phyloP scores from a whole-genome alignment of 108 stramenopile species.

The Fragilariopsis cylindrus region DNA sequence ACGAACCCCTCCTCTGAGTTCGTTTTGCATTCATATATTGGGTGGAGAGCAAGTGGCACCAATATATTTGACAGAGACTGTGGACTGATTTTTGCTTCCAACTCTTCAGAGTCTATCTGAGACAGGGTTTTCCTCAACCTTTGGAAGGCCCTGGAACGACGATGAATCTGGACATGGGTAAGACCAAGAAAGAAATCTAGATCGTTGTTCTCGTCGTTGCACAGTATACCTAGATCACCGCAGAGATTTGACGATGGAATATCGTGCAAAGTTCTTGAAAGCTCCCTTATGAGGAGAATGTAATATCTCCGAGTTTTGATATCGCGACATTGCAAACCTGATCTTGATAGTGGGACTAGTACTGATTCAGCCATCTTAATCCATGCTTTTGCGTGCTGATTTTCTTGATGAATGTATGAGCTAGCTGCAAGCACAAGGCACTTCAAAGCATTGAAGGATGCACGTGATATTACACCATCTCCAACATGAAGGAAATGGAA shows the following conservation, averaged over 20 bases:
- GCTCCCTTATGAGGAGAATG: slow-evolving; percentile 63
- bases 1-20: slow-evolving; percentile 73
- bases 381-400: slow-evolving; percentile 43
- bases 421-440: slow-evolving; percentile 51
- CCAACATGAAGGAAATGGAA: slow-evolving; percentile 70
- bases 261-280: slow-evolving; percentile 44
- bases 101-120: slow-evolving; percentile 15
- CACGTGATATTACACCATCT: slow-evolving; percentile 79
- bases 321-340: slow-evolving; percentile 53
- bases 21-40: slow-evolving; percentile 79
- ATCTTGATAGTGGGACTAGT: slow-evolving; percentile 58
- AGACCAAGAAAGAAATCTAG: slow-evolving; percentile 94
- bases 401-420: slow-evolving; percentile 18
- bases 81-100: slow-evolving; percentile 36
- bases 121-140: slow-evolving; percentile 65
- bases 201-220: slow-evolving; percentile 81
- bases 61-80: slow-evolving; percentile 74
- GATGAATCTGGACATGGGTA: slow-evolving; percentile 95
- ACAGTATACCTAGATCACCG: slow-evolving; percentile 69
- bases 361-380: slow-evolving; percentile 63
- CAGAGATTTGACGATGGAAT: slow-evolving; percentile 58
- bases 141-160: slow-evolving; percentile 81
- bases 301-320: slow-evolving; percentile 52
- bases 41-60: slow-evolving; percentile 86
- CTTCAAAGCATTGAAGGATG: slow-evolving; percentile 68